phyloP scores from a whole-genome alignment of 345 rosid genomes.

The Luvunga scandens region DNA sequence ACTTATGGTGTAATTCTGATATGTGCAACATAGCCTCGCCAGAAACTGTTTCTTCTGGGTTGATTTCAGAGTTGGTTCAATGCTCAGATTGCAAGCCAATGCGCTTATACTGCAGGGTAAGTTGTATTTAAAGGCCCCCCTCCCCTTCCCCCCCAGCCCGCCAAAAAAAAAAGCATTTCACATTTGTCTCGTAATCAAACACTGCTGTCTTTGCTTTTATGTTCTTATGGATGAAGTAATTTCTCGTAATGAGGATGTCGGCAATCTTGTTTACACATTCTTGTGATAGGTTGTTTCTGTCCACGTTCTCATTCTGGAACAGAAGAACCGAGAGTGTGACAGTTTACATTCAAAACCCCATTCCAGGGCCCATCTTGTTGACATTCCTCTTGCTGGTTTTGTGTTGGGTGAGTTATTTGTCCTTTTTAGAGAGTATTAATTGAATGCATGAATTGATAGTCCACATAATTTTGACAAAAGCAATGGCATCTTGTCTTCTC shows the following conservation, averaged over 20 bases:
- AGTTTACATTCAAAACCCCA: conserved; percentile 21
- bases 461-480: not conserved
- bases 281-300: conserved; percentile 62
- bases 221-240: not conserved
- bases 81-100: conserved; percentile 30
- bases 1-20: conserved; percentile 18
- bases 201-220: not conserved
- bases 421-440: not conserved
- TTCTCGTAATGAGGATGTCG: not conserved
- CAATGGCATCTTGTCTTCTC: not conserved
- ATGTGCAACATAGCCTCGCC: conserved; percentile 17
- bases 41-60: conserved; percentile 34
- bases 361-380: conserved; percentile 31
- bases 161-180: not conserved
- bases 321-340: conserved; percentile 19
- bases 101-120: conserved; percentile 62
- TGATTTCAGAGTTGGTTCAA: conserved; percentile 38
- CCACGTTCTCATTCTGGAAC: conserved; percentile 58
- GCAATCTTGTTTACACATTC: conserved; percentile 11
- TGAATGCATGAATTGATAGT: not conserved
- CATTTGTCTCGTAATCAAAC: not conserved
- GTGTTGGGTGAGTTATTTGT: conserved; percentile 57
- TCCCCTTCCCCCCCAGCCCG: no score
- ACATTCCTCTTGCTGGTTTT: conserved; percentile 78
- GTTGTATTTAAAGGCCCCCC: conserved; percentile 17